These are phyloP conservation scores for Picea glauca DNA, from an alignment of 75 land plant genomes.

Conservation along the genomic window DNA sequence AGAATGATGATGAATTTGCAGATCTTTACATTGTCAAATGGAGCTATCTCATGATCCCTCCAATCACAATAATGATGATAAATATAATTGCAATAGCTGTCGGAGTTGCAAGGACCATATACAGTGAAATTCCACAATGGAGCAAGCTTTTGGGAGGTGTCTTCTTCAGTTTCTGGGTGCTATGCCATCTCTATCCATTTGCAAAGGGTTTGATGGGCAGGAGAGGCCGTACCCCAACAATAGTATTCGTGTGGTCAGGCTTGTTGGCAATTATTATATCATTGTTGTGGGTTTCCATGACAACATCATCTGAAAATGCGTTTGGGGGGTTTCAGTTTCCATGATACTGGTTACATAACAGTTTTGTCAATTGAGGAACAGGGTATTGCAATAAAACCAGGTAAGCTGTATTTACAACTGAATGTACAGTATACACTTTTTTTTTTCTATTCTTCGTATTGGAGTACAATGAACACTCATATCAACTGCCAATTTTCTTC, in stretches of 20 bases:
- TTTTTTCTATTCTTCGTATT: no score
- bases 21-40: slow-evolving; percentile 81
- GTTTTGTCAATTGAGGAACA: no score
- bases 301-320: background rate
- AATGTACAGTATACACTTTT: no score
- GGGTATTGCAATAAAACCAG: no score
- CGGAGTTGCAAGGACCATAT: slow-evolving; percentile 63
- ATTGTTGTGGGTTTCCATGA: slow-evolving; percentile 51
- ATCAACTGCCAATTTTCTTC: no score
- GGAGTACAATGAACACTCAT: no score
- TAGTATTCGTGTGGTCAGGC: slow-evolving; percentile 91
- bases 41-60: slow-evolving; percentile 81
- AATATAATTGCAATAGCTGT: slow-evolving; percentile 85
- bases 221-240: slow-evolving; percentile 77
- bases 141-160: slow-evolving; percentile 91
- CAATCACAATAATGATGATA: slow-evolving; percentile 88
- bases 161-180: slow-evolving; percentile 97
- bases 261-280: slow-evolving; percentile 75
- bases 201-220: slow-evolving; percentile 94
- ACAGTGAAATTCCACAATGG: slow-evolving; percentile 78
- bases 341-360: background rate
- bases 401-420: no score
- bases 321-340: background rate
- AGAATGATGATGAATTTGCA: slow-evolving; percentile 74
- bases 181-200: slow-evolving; percentile 88